Conservation (phyloP, 2,329 filamentous ascomycete species). For the Hymenoscyphus salicellus region DNA sequence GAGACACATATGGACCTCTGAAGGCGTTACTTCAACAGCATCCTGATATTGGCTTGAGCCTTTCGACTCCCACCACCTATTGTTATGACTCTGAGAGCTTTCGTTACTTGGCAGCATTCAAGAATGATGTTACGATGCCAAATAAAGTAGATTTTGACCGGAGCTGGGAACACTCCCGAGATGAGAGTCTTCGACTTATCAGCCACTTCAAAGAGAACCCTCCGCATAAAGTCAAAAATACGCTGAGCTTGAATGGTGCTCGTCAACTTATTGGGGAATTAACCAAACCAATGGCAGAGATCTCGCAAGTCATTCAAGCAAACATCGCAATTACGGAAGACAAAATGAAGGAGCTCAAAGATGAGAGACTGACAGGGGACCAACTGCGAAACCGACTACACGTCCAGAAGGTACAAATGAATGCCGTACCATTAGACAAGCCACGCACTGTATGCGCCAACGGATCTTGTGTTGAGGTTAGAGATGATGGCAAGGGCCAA, state of each 20-base stretch:
- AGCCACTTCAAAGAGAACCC: constrained; percentile 31
- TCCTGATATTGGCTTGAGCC: constrained; percentile 32
- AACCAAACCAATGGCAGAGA: constrained; percentile 40
- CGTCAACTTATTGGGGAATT: constrained; percentile 38
- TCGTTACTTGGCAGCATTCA: constrained; percentile 41
- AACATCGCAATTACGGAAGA: constrained; percentile 37
- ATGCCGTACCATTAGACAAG: constrained; percentile 23
- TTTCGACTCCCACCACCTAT: constrained; percentile 38
- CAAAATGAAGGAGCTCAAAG: constrained; percentile 30
- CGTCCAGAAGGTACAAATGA: constrained; percentile 30
- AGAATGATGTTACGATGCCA: constrained; percentile 34
- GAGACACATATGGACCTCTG: constrained; percentile 41
- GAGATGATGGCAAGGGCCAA: constrained; percentile 7
- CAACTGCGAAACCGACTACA: constrained; percentile 32
- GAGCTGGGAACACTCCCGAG: constrained; percentile 40
- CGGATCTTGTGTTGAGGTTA: constrained; percentile 2
- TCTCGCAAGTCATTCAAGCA: constrained; percentile 35
- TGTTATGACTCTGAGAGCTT: constrained; percentile 47
- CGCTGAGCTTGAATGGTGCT: constrained; percentile 41
- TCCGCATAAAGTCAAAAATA: constrained; percentile 39
- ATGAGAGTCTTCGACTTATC: constrained; percentile 36
- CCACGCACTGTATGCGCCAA: constrained; percentile 38
- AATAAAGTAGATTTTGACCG: constrained; percentile 36
- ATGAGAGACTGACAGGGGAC: constrained; percentile 28
- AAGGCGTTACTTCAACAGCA: constrained; percentile 34